phyloP scores from a whole-genome alignment of 1,139 yeast genomes.

The Pneumocystis murina region DNA sequence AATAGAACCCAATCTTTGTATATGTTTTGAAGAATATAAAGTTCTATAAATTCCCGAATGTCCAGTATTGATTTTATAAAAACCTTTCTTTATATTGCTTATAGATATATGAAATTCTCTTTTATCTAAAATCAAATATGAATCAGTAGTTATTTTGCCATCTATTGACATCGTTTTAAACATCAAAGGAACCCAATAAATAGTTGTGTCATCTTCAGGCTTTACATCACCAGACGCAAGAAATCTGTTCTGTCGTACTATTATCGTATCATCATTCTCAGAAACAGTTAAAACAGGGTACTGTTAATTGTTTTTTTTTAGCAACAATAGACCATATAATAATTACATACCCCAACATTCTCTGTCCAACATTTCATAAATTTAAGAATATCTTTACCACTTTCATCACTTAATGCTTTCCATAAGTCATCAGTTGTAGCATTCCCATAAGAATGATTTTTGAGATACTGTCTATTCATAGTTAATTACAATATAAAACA shows the following conservation, averaged over 20 bases:
- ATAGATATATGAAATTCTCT: slow-evolving; percentile 32
- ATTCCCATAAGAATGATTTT: slow-evolving; percentile 56
- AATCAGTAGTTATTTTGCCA: slow-evolving; percentile 36
- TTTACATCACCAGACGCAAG: slow-evolving; percentile 65
- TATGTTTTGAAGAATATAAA: slow-evolving; percentile 57
- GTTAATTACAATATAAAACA: neutral
- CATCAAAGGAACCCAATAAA: slow-evolving; percentile 76
- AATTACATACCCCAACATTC: slow-evolving; percentile 38
- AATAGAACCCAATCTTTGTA: slow-evolving; percentile 58
- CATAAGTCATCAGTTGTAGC: slow-evolving; percentile 71
- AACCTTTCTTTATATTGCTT: slow-evolving; percentile 30
- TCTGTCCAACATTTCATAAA: slow-evolving; percentile 76
- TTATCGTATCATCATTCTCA: slow-evolving; percentile 29
- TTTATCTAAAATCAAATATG: slow-evolving; percentile 22
- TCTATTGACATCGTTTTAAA: slow-evolving; percentile 53
- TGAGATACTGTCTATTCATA: slow-evolving; percentile 38
- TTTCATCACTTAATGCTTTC: slow-evolving; percentile 56
- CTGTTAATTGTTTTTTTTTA: neutral
- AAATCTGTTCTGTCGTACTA: slow-evolving; percentile 57
- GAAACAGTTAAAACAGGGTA: slow-evolving; percentile 62
- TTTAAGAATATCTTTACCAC: slow-evolving; percentile 55
- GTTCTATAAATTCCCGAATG: slow-evolving; percentile 77
- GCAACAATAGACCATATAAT: neutral
- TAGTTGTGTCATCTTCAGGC: slow-evolving; percentile 50
- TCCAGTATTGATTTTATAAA: slow-evolving; percentile 67